A percentile compares a stretch with the other conserved stretches of the same genome.
Evolutionary conservation across 1,284 basidiomycete species (phyloP).

Genomic region (Sutorius eximius): DNA sequence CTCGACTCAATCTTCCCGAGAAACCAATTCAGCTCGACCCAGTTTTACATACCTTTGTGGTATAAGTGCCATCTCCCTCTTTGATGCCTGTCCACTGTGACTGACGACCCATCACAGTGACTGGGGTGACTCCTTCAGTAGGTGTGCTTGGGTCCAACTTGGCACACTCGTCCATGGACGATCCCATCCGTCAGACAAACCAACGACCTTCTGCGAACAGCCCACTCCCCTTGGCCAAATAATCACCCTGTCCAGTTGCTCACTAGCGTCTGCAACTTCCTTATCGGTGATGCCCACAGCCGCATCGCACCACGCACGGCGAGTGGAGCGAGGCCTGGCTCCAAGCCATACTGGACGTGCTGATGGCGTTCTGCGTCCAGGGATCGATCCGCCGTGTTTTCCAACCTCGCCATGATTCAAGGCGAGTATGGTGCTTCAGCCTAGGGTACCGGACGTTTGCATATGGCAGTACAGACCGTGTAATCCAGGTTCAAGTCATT

Average conservation of each 20-base stretch:
- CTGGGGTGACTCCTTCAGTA: conserved; percentile 32
- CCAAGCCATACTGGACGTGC: conserved; percentile 39
- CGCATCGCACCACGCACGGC: conserved; percentile 38
- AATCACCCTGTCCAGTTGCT: conserved; percentile 40
- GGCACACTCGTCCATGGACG: background rate
- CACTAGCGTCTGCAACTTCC: conserved; percentile 45
- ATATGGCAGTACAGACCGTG: conserved; percentile 44
- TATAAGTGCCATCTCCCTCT: conserved; percentile 34
- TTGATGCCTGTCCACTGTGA: background rate
- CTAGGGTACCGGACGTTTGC: conserved; percentile 50
- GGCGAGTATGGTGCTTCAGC: conserved; percentile 39
- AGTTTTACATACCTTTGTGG: conserved; percentile 39
- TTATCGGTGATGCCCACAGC: conserved; percentile 51
- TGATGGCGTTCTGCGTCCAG: conserved; percentile 31
- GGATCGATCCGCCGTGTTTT: conserved; percentile 46
- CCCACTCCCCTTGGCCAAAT: conserved; percentile 40
- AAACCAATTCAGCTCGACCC: conserved; percentile 30
- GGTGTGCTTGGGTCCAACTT: background rate
- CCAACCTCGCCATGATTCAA: conserved; percentile 47
- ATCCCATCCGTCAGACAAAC: conserved; percentile 22
- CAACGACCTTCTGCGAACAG: conserved; percentile 36
- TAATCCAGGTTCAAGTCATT: conserved; percentile 45
- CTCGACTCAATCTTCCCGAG: conserved; percentile 6
- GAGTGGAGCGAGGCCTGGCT: conserved; percentile 45
- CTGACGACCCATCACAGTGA: conserved; percentile 28